Evolutionary conservation across 331 rosid species (phyloP), one percentile per base, ranked within the genome.

Genomic region (Acacia concinna): DNA sequence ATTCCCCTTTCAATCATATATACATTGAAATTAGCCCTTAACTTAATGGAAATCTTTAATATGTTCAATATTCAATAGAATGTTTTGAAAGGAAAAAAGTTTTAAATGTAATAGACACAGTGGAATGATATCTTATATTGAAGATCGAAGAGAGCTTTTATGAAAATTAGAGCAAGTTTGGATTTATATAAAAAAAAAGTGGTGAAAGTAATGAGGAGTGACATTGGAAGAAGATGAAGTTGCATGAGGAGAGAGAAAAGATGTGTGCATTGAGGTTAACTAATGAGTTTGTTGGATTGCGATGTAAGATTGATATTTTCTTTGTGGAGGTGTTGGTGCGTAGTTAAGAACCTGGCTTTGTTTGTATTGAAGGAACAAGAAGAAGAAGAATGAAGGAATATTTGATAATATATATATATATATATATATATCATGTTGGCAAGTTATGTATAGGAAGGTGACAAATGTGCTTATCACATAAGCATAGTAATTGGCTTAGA

Each of bases 401-500:
- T 35, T 20, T 67, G 51, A n/a, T 66, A 35, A n/a, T 4, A 7
- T 37, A 7, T 37, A 7, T 37, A 37, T 37, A 38, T 38, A 38
- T 37, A 37, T 37, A 7, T 37, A 37, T 37, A 37, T 8, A 21
- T 31, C 51, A 38, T n/a, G 8, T 38, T 68, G 34, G 2, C 20
- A 38, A 37, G 49, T 20, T 13, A 4, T 66, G 4, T 18, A 15
- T 52, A n/a, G 49, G 32, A 66, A 67, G 5, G 8, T 71, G 46
- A 70, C 79, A 82, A 4, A 3, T 18, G 56, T 47, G 21, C 56
- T 47, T 30, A 9, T 12, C 30, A 28, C 20, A 14, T 5, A 25
- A 2, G 5, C 68, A 30, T 62, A 5, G 68, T 62, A 62, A 62
- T 30, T 15, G 27, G 75, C 83, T 78, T 32, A 4, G n/a, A 80